A percentile compares a stretch with the other conserved stretches of the same genome.
These are phyloP conservation scores for Dalbergia oliveri DNA, from an alignment of 306 rosid genomes.

Conservation along the genomic window DNA sequence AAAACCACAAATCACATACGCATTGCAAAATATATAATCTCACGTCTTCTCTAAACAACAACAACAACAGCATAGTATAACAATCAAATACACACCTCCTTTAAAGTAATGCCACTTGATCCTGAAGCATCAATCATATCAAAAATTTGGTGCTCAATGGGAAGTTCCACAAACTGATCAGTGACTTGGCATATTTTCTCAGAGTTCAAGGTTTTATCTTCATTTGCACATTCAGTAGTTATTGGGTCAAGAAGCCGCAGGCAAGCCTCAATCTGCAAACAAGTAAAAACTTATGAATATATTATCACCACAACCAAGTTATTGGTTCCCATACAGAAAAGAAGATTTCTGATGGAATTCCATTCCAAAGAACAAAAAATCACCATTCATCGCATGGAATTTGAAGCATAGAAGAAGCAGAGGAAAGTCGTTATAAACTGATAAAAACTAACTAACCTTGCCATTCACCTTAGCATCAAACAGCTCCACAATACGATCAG, in stretches of 20 bases:
- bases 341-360: slow-evolving; percentile 1
- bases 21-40: too few relatives aligned
- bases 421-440: neutral
- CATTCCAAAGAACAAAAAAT: neutral
- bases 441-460: slow-evolving; percentile 70
- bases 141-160: slow-evolving; percentile 75
- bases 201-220: slow-evolving; percentile 56
- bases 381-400: slow-evolving; percentile 13
- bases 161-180: slow-evolving; percentile 83
- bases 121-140: slow-evolving; percentile 82
- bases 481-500: slow-evolving; percentile 63
- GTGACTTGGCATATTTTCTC: slow-evolving; percentile 60
- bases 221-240: slow-evolving; percentile 52
- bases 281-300: slow-evolving; percentile 17
- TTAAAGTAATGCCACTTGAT: slow-evolving; percentile 67
- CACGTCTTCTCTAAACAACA: too few relatives aligned
- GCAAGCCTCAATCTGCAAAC: slow-evolving; percentile 51
- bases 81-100: slow-evolving; percentile 66
- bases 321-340: neutral
- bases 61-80: neutral
- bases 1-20: too few relatives aligned
- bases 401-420: neutral
- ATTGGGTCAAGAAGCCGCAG: slow-evolving; percentile 62
- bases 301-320: slow-evolving; percentile 7
- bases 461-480: slow-evolving; percentile 89